phyloP scores from a whole-genome alignment of 2,329 filamentous ascomycete genomes.

The Cercospora sojina region DNA sequence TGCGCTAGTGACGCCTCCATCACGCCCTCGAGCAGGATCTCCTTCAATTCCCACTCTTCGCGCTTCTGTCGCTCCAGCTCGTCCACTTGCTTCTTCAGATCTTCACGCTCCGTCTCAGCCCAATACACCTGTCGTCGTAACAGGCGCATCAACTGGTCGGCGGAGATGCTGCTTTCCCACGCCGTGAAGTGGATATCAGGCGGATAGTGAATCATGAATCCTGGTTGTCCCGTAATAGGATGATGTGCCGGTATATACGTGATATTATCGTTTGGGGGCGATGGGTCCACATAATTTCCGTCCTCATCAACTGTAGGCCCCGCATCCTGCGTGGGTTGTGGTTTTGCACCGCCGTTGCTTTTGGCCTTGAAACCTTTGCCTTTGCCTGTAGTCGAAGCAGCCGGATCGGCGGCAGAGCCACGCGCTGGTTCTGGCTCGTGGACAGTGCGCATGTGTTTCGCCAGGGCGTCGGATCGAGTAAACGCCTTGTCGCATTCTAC shows the following conservation, averaged over 20 bases:
- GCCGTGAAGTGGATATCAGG: constrained; percentile 61
- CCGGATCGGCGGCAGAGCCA: constrained; percentile 64
- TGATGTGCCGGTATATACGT: constrained; percentile 60
- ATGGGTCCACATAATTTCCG: constrained; percentile 35
- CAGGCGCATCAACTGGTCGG: constrained; percentile 65
- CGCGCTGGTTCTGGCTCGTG: constrained; percentile 88
- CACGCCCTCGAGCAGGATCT: constrained; percentile 72
- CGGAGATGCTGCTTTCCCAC: constrained; percentile 64
- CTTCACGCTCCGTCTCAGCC: constrained; percentile 66
- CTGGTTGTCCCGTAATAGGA: constrained; percentile 55
- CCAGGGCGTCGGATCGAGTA: constrained; percentile 89
- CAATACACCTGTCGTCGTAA: constrained; percentile 67
- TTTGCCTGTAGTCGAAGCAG: constrained; percentile 57
- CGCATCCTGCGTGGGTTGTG: constrained; percentile 28
- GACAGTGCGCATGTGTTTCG: constrained; percentile 98
- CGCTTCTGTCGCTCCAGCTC: constrained; percentile 65
- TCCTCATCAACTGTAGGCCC: constrained; percentile 35
- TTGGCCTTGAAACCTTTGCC: constrained; percentile 42
- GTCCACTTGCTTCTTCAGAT: constrained; percentile 64
- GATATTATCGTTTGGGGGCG: constrained; percentile 54
- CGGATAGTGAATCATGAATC: constrained; percentile 53
- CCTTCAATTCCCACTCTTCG: constrained; percentile 76
- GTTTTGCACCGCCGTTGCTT: constrained; percentile 35
- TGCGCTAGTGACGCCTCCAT: constrained; percentile 66
- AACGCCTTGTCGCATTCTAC: constrained; percentile 96